A percentile compares a stretch with the other conserved stretches of the same genome.
phyloP scores from a whole-genome alignment of 768 basidiomycete species.

The Mycena albidolilacea region DNA sequence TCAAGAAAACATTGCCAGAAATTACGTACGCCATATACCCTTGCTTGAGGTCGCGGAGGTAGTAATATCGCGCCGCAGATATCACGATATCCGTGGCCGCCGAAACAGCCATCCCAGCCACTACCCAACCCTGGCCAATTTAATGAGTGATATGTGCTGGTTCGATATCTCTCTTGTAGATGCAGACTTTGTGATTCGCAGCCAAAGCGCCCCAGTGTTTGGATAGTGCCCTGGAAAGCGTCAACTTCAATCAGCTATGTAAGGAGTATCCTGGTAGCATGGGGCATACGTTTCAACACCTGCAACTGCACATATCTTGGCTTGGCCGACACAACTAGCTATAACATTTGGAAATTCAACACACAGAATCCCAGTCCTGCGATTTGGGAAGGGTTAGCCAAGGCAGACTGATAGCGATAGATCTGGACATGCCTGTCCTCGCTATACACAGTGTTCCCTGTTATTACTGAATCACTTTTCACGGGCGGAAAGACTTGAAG shows the following conservation, averaged over 20 bases:
- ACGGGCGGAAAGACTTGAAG: not conserved
- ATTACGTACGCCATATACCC: constrained; percentile 23
- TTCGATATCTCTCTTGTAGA: not conserved
- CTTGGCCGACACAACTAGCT: not conserved
- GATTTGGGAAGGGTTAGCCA: not conserved
- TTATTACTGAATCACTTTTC: not conserved
- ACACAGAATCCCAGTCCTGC: constrained; percentile 27
- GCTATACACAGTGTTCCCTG: constrained; percentile 11
- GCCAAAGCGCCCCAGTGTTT: not conserved
- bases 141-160: not conserved
- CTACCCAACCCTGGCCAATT: not conserved
- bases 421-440: constrained; percentile 7
- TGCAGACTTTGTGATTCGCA: not conserved
- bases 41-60: constrained; percentile 31
- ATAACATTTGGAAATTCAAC: not conserved
- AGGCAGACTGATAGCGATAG: not conserved
- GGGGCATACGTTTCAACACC: constrained; percentile 7
- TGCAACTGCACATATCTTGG: not conserved
- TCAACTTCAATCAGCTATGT: too few relatives aligned
- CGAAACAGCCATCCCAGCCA: constrained; percentile 15
- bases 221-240: constrained; percentile 1
- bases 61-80: constrained; percentile 30
- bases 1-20: not conserved
- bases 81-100: constrained; percentile 31
- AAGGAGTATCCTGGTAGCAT: not conserved